Evolutionary conservation across 1,284 basidiomycete species (phyloP).

Genomic region (Moesziomyces sp.): DNA sequence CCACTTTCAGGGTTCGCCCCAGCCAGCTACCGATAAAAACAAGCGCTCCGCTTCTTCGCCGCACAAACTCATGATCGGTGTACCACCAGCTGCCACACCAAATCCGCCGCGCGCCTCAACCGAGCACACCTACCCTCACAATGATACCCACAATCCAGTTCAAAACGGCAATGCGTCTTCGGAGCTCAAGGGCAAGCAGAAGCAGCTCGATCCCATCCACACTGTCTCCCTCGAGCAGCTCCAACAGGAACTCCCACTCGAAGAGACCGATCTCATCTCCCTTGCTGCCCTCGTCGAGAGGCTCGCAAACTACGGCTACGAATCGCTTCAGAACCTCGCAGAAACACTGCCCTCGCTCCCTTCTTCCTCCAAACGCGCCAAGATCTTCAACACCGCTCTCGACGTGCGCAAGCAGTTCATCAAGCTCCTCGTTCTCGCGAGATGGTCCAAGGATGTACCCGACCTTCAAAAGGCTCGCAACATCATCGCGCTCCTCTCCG

Average conservation of each 20-base stretch:
- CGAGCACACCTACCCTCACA: not conserved
- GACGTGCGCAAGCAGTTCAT: conserved; percentile 87
- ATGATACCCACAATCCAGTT: not conserved
- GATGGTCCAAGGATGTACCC: conserved; percentile 57
- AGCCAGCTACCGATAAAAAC: conserved; percentile 10
- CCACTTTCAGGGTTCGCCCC: conserved; percentile 11
- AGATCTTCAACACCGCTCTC: conserved; percentile 85
- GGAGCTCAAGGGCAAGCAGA: conserved; percentile 35
- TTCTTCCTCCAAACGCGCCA: conserved; percentile 81
- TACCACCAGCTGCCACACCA: conserved; percentile 42
- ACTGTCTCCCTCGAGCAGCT: conserved; percentile 69
- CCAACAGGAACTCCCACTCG: conserved; percentile 79
- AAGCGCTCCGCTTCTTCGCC: conserved; percentile 25
- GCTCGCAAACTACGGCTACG: conserved; percentile 81
- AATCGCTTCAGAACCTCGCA: conserved; percentile 81
- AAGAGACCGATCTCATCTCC: conserved; percentile 79
- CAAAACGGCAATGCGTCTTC: not conserved
- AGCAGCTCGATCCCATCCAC: conserved; percentile 25
- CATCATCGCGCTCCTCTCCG: conserved; percentile 58
- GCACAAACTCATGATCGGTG: conserved; percentile 47
- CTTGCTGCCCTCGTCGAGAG: conserved; percentile 80
- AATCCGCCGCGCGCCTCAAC: conserved; percentile 1
- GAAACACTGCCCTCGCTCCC: conserved; percentile 90
- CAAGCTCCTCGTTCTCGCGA: conserved; percentile 75
- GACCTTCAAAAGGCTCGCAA: conserved; percentile 58